phyloP scores from a whole-genome alignment of 2,329 filamentous ascomycete genomes.

The Microcyclospora pomicola region DNA sequence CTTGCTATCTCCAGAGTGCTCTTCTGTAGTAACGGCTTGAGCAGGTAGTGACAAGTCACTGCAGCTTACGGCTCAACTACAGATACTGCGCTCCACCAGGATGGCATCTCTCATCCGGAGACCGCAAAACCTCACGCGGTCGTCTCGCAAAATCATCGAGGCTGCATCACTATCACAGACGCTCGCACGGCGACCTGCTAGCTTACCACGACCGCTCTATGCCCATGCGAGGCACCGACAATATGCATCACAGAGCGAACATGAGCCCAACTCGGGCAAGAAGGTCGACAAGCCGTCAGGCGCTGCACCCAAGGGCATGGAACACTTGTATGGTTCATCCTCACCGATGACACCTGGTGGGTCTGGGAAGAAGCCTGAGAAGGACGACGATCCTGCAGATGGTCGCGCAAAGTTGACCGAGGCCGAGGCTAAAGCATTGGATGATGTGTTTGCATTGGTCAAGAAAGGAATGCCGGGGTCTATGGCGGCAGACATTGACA shows the following conservation, averaged over 20 bases:
- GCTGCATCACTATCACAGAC: conserved; percentile 21
- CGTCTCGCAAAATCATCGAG: conserved; percentile 22
- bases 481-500: conserved; percentile 46
- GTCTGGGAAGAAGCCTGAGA: conserved; percentile 23
- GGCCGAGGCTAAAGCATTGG: conserved; percentile 44
- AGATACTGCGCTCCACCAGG: conserved; percentile 1
- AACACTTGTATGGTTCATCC: conserved; percentile 32
- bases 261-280: conserved; percentile 26
- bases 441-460: conserved; percentile 42
- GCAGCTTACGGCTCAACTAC: too few relatives aligned
- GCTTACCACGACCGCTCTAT: conserved; percentile 30
- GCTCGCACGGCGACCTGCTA: conserved; percentile 23
- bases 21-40: too few relatives aligned
- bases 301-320: conserved; percentile 28
- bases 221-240: conserved; percentile 29
- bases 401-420: conserved; percentile 34
- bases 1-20: too few relatives aligned
- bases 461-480: conserved; percentile 46
- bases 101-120: conserved; percentile 24
- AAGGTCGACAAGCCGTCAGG: conserved; percentile 19
- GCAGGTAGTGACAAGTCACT: too few relatives aligned
- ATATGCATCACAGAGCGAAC: conserved; percentile 32
- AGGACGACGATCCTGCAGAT: conserved; percentile 23
- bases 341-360: conserved; percentile 26
- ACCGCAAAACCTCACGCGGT: conserved; percentile 20